Evolutionary conservation across 2,329 filamentous ascomycete genomes (phyloP), one percentile per base, ranked within the genome.

Genomic region (Hypoxylon sp.): DNA sequence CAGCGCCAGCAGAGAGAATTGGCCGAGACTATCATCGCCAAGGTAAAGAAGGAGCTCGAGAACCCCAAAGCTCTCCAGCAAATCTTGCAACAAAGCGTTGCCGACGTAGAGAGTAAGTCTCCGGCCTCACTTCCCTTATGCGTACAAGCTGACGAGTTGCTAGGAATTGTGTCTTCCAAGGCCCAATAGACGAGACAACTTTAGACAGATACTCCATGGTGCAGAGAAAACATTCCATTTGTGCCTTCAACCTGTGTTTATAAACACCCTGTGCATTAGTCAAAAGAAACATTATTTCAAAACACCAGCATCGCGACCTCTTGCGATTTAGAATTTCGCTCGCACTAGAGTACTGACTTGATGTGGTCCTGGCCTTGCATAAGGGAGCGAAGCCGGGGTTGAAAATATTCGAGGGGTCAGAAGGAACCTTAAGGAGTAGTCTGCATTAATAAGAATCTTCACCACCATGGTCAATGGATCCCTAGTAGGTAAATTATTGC

Each of bases 11-110:
- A 99, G 88, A 91, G 87, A 83, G 96, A 99, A 87, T 89, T 99
- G 72, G 93, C 96, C 71, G 90, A 97, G 79, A 89, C 84, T 81
- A 86, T 99, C 82, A 98, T 99, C 77, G 89, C 91, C 86, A 99
- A 97, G 89, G 96, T 98, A 79, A 91, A 92, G 83, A 98, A 98
- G 89, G 95, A 98, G 87, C 89, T 99, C 64, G 93, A 97, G 88
- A 97, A 92, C 88, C 96, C 96, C 81, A 98, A 94, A 89, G 87
- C 91, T 72, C 90, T 99, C 76, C 93, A 97, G 87, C 93, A 97
- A 85, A 97, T 99, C 77, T 89, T 99, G 75, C 91, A 96, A 85
- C 96, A 99, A 88, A 97, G 93, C 81, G 88, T 99, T 77, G 84
- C 91, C 71, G 96, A 99, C 82, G 90, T 99, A 79, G 96, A 99